These are phyloP conservation scores for Polychaeton citri DNA, from an alignment of 2,329 filamentous ascomycete species.

Conservation along the genomic window DNA sequence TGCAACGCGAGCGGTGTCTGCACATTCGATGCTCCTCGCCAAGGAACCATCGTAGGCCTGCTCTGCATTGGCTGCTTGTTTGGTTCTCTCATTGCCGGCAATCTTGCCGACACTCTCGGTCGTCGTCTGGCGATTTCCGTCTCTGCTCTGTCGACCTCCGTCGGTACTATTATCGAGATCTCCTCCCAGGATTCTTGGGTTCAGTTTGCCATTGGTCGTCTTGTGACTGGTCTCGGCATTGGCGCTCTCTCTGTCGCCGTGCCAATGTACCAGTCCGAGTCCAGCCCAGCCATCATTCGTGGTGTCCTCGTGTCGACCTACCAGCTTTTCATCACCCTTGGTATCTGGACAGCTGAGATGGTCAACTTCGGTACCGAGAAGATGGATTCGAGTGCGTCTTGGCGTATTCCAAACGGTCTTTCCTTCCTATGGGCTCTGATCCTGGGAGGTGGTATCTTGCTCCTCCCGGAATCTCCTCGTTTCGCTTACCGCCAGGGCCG, in stretches of 20 bases:
- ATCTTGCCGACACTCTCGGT: slow-evolving; percentile 41
- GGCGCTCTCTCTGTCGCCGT: slow-evolving; percentile 42
- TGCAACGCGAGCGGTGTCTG: slow-evolving; percentile 26
- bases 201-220: slow-evolving; percentile 36
- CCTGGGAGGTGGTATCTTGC: slow-evolving; percentile 20
- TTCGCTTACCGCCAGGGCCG: slow-evolving; percentile 18
- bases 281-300: slow-evolving; percentile 47
- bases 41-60: slow-evolving; percentile 30
- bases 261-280: slow-evolving; percentile 56
- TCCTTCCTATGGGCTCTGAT: slow-evolving; percentile 20
- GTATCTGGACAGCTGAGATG: slow-evolving; percentile 24
- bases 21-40: slow-evolving; percentile 19
- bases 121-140: slow-evolving; percentile 35
- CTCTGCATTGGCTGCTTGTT: slow-evolving; percentile 31
- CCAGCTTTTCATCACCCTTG: slow-evolving; percentile 33
- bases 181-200: slow-evolving; percentile 26
- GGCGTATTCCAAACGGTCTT: slow-evolving; percentile 20
- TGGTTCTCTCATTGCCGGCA: slow-evolving; percentile 27
- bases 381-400: slow-evolving; percentile 10
- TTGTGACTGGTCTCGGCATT: slow-evolving; percentile 30
- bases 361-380: slow-evolving; percentile 15
- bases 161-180: slow-evolving; percentile 32
- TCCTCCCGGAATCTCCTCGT: slow-evolving; percentile 19
- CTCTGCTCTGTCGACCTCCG: slow-evolving; percentile 29
- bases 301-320: slow-evolving; percentile 45